A percentile compares a stretch with the other conserved stretches of the same genome.
Evolutionary conservation across 2,329 filamentous ascomycete genomes (phyloP).

Genomic region (Rachicladosporium sp.): DNA sequence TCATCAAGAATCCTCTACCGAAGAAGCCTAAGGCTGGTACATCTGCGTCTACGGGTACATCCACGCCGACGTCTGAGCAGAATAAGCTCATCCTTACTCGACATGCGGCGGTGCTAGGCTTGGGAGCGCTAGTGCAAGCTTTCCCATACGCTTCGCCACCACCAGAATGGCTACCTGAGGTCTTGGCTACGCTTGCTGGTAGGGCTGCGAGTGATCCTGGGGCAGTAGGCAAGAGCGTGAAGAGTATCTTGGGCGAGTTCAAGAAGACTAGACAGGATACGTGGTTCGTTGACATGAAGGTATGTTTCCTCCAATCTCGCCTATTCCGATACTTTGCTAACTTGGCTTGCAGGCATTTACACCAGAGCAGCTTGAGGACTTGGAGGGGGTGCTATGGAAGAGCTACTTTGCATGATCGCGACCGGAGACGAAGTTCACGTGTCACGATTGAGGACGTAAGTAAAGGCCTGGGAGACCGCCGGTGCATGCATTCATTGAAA

Average conservation of each 20-base stretch:
- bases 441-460: too few species aligned
- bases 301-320: slow-evolving; percentile 31
- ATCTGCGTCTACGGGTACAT: slow-evolving; percentile 30
- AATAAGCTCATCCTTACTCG: slow-evolving; percentile 69
- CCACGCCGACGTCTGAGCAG: slow-evolving; percentile 56
- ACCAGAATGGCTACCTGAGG: slow-evolving; percentile 85
- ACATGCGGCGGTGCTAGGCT: slow-evolving; percentile 81
- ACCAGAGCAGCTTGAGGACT: slow-evolving; percentile 80
- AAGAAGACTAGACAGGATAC: slow-evolving; percentile 99
- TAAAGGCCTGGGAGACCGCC: too few species aligned
- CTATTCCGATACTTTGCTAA: neutral
- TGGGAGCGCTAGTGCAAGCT: slow-evolving; percentile 83
- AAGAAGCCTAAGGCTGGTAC: slow-evolving; percentile 42
- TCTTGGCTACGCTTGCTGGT: slow-evolving; percentile 71
- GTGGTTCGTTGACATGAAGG: slow-evolving; percentile 96
- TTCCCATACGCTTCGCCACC: slow-evolving; percentile 94
- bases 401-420: slow-evolving; percentile 76
- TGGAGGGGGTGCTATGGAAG: slow-evolving; percentile 97
- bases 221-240: slow-evolving; percentile 89
- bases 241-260: slow-evolving; percentile 87
- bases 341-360: slow-evolving; percentile 54
- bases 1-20: slow-evolving; percentile 78
- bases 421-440: too few species aligned
- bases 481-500: too few species aligned
- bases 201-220: slow-evolving; percentile 80